Base-by-base conservation (phyloP, 495 filamentous ascomycete species). In the Echria macrotheca region DNA sequence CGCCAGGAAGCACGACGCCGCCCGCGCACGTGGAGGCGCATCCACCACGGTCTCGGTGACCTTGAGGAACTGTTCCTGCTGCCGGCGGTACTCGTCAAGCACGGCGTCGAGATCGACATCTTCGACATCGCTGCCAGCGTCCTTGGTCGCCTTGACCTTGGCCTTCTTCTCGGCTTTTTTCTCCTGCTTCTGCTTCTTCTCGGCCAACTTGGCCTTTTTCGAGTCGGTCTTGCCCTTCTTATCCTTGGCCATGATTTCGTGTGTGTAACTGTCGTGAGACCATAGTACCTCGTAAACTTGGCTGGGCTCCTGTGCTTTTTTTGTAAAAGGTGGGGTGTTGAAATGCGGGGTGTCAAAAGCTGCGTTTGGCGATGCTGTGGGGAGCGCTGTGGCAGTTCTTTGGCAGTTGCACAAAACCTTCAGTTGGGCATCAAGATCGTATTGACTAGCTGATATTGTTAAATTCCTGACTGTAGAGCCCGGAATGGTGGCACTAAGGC, bases 21-120 rank as follows among this genome's bases (percentile, higher is more conserved):
- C 78, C 9, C 93, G 80, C 12, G 90, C 77, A 17, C 82, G 78
- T 2, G 91, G 93, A 37, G 93, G 87, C 7, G 73, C 80, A 14
- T 73, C 66, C n/a, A 78, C 82, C 2, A 76, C 63, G 6, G 77
- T 75, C 68, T 98, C 93, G 3, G 91, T 96, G 58, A 98, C 80
- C 71, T 95, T 95, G 53, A 91, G 79, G 59, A 93, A 96, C 57
- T 85, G 83, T 47, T 93, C 91, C 72, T 98, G 93, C 68, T 90
- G 66, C 53, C 67, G 72, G 46, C 78, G 80, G 61, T 95, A 97
- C 68, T 93, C 88, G 14, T 89, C 90, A 10, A 97, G 82, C n/a
- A 98, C 89, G n/a, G 84, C 81, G 65, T 98, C 93, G 33, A 98
- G 72, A 68, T 98, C 93, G n/a, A 91, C 81, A 56, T 96, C 89